phyloP scores from a whole-genome alignment of 495 filamentous ascomycete genomes.

The Lasiosphaeria ovina region DNA sequence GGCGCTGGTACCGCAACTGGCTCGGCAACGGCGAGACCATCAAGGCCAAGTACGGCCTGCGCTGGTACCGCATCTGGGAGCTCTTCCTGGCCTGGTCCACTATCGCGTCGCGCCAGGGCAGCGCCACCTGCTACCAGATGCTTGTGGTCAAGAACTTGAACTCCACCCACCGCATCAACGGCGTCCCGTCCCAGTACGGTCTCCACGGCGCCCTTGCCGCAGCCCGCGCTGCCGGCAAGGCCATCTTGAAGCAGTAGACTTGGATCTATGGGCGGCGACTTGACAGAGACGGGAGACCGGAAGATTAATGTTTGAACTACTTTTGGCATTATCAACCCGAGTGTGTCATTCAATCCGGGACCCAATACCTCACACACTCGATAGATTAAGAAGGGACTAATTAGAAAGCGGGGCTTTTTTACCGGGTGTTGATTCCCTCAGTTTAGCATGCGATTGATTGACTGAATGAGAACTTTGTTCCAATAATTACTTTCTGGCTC shows the following conservation, averaged over 20 bases:
- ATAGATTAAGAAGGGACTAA: too few species aligned
- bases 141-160: slow-evolving; percentile 97
- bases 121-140: slow-evolving; percentile 95
- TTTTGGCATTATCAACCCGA: too few species aligned
- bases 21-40: slow-evolving; percentile 93
- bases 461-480: too few species aligned
- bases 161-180: slow-evolving; percentile 89
- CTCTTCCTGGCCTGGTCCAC: slow-evolving; percentile 94
- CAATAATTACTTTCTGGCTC: too few species aligned
- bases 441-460: too few species aligned
- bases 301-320: too few species aligned
- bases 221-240: slow-evolving; percentile 39
- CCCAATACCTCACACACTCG: too few species aligned
- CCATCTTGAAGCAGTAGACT: not conserved
- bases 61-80: slow-evolving; percentile 99
- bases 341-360: too few species aligned
- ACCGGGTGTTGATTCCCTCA: too few species aligned
- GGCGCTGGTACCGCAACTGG: slow-evolving; percentile 99
- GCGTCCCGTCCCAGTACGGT: slow-evolving; percentile 70
- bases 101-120: slow-evolving; percentile 89
- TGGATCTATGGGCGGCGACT: too few species aligned
- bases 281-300: too few species aligned
- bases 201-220: slow-evolving; percentile 66
- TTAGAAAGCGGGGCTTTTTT: too few species aligned
- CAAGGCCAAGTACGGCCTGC: slow-evolving; percentile 87